Conservation (phyloP, 2,329 filamentous ascomycete species). For the Trichoderma polysporum region DNA sequence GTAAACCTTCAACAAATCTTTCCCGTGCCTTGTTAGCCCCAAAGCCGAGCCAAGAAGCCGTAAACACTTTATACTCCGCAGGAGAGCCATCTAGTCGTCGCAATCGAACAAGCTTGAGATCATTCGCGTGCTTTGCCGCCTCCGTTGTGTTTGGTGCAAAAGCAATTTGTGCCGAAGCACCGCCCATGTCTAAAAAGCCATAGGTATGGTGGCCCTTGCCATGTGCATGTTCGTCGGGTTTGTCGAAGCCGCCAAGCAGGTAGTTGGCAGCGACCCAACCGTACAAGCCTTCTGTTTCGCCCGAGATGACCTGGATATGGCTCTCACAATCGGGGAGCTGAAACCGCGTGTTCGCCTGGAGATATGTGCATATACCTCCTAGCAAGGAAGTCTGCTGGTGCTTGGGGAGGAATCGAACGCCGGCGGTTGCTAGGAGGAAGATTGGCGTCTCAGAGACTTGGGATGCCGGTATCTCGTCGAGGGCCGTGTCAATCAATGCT, state of each 20-base stretch:
- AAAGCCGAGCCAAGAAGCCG: conserved; percentile 94
- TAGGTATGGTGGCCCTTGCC: conserved; percentile 92
- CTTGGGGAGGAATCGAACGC: conserved; percentile 82
- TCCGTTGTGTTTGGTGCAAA: conserved; percentile 95
- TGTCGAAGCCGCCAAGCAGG: conserved; percentile 84
- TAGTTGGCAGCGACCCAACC: conserved; percentile 99
- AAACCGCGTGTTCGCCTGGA: conserved; percentile 74
- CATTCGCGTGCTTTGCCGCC: conserved; percentile 81
- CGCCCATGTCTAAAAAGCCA: conserved; percentile 97
- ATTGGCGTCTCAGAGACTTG: conserved; percentile 83
- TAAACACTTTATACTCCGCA: conserved; percentile 85
- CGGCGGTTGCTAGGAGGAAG: conserved; percentile 93
- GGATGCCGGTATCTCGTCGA: conserved; percentile 71
- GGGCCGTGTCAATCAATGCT: conserved; percentile 76
- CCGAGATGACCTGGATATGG: conserved; percentile 91
- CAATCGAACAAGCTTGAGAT: conserved; percentile 82
- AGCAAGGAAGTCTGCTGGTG: conserved; percentile 71
- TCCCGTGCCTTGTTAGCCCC: conserved; percentile 91
- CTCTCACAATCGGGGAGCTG: conserved; percentile 83
- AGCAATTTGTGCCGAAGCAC: conserved; percentile 94
- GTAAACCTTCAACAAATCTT: conserved; percentile 77
- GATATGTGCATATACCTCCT: conserved; percentile 77
- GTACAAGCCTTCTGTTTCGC: conserved; percentile 93
- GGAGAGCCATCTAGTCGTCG: conserved; percentile 76
- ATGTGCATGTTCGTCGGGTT: conserved; percentile 70